Evolutionary conservation across 768 basidiomycete genomes (phyloP), one percentile per base, ranked within the genome.

Genomic region (Cubamyces sp.): DNA sequence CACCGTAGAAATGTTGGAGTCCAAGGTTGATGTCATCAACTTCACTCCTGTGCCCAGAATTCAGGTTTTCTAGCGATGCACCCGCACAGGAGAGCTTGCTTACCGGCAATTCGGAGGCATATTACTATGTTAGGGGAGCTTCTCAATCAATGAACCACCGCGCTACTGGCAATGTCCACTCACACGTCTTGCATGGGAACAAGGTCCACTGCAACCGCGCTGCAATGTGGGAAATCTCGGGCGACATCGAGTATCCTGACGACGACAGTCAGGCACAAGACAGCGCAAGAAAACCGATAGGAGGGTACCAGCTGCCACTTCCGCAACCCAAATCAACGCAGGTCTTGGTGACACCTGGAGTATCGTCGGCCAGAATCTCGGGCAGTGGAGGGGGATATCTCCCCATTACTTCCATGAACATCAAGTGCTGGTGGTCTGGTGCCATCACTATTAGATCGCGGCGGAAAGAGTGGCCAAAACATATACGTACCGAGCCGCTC

Each of bases 11-110:
- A 74, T 93, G 91, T 66, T 92, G 89, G 23, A 93, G 76, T 3
- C 91, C 91, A 18, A 92, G 83, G 74, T 93, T 93, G 71, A 92
- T 86, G 71, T 93, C 91, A 70, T 92, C 91, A 8, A 92, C 82
- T 73, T 93, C 91, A 68, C 87, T 90, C 78, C 90, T 92, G 60
- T 9, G 9, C 11, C 34, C 34, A 34, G 11, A 11, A 5, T 6
- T 34, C 9, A 34, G 34, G 34, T 34, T 9, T 34, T 34, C 11
- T 34, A 9, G 34, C 40, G 14, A 39, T 39, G 9, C 26, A 25
- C 16, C 7, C 21, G 34, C 47, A 40, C 34, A 23, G 11, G 47
- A 11, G 40, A 46, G 19, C 15, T 30, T 42, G 53, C 71, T 63
- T 63, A 90, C 87, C 89, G 84, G 74, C 84, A 83, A 70, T 92